These are phyloP conservation scores for Globisporangium acanthophoron DNA, from an alignment of 352 stramenopile species.

Conservation along the genomic window DNA sequence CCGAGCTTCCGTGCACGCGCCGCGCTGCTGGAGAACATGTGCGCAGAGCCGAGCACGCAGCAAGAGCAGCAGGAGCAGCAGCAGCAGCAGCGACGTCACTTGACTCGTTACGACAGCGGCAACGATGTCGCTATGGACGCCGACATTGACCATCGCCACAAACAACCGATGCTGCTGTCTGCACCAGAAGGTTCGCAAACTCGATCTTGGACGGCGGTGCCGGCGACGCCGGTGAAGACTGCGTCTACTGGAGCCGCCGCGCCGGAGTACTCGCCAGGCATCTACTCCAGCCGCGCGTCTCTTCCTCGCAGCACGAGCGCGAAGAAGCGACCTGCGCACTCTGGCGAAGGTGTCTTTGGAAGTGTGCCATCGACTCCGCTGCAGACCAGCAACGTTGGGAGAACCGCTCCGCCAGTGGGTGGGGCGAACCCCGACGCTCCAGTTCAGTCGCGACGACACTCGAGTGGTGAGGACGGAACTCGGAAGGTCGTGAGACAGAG, in stretches of 20 bases:
- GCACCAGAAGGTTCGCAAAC: conserved; percentile 5
- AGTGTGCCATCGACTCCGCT: conserved; percentile 10
- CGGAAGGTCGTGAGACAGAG: conserved; percentile 32
- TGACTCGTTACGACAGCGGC: conserved; percentile 20
- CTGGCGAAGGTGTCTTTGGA: conserved; percentile 1
- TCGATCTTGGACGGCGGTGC: background rate
- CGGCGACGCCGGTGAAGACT: conserved; percentile 4
- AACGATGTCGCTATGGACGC: conserved; percentile 26
- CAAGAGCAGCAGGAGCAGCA: background rate
- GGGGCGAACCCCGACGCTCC: background rate
- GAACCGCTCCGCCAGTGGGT: background rate
- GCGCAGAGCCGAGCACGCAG: conserved; percentile 28
- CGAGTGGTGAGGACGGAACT: conserved; percentile 13
- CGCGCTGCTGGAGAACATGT: conserved; percentile 66
- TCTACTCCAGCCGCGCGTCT: conserved; percentile 52
- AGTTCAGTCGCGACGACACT: conserved; percentile 38
- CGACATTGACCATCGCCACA: conserved; percentile 18
- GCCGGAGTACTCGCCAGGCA: conserved; percentile 52
- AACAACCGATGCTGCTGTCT: conserved; percentile 7
- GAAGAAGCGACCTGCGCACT: conserved; percentile 20
- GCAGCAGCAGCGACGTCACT: background rate
- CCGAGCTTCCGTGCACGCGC: conserved; percentile 59
- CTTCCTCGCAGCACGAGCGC: conserved; percentile 31
- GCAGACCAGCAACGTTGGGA: background rate
- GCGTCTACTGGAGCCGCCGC: background rate